Evolutionary conservation across 345 rosid species (phyloP).

Genomic region (Pugionium cornutum): DNA sequence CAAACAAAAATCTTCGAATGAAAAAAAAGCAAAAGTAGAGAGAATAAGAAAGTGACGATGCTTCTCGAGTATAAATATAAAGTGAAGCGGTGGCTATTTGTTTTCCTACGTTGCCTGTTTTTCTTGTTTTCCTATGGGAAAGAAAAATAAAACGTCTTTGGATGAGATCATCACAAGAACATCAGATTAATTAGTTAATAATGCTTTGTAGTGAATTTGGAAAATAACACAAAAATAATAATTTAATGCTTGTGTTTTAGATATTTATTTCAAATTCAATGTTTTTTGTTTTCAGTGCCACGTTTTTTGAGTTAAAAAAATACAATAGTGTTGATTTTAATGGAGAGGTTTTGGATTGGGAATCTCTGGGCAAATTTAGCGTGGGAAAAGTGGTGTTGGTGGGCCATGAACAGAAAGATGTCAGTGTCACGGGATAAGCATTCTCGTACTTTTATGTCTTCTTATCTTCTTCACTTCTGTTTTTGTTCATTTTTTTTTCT

Average conservation of each 20-base stretch:
- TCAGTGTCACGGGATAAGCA: constrained; percentile 41
- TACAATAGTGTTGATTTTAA: too few species aligned
- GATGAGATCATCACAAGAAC: constrained; percentile 17
- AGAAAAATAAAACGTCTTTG: background rate
- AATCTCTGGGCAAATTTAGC: background rate
- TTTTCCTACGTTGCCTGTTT: constrained; percentile 30
- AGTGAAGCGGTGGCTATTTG: constrained; percentile 29
- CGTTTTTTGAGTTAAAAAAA: too few species aligned
- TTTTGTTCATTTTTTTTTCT: background rate
- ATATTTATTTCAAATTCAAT: background rate
- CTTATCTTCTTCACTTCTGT: constrained; percentile 20
- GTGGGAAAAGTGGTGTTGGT: constrained; percentile 1
- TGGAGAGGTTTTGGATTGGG: background rate
- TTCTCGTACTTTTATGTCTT: constrained; percentile 36
- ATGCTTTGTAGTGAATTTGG: too few species aligned
- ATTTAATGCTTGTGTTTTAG: background rate
- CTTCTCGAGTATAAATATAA: constrained; percentile 7
- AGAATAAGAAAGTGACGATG: background rate
- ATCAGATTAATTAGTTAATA: too few species aligned
- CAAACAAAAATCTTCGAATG: constrained; percentile 2
- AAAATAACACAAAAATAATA: too few species aligned
- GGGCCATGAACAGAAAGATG: constrained; percentile 25
- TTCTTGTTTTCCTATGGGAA: constrained; percentile 34
- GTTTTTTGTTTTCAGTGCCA: background rate
- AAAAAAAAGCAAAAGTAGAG: background rate